Evolutionary conservation across 2,329 filamentous ascomycete species (phyloP).

Genomic region (Blumeria graminis): DNA sequence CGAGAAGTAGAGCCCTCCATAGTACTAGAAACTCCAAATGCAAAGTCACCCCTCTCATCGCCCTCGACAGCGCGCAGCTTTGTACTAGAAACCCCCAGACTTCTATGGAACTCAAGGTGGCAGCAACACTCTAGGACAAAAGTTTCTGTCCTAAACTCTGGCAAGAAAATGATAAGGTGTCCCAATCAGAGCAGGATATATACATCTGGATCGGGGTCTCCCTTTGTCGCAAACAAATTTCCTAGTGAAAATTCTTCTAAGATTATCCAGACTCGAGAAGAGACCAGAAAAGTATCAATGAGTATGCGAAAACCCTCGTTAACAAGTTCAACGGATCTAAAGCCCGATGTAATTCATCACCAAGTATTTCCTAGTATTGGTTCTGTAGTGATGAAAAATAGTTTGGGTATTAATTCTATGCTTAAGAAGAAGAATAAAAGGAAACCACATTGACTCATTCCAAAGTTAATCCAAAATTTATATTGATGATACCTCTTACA

Average conservation of each 20-base stretch:
- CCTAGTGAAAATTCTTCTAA: background rate
- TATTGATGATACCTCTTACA: background rate
- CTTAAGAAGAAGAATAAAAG: constrained; percentile 15
- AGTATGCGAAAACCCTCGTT: background rate
- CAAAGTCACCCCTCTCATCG: background rate
- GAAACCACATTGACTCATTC: constrained; percentile 15
- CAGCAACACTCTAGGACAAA: background rate
- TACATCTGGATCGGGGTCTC: background rate
- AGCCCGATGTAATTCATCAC: constrained; percentile 6
- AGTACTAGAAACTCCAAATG: background rate
- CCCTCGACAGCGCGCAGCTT: background rate
- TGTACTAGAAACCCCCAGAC: background rate
- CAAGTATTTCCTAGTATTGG: constrained; percentile 5
- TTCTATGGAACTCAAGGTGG: background rate
- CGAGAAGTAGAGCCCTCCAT: background rate
- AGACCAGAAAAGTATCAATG: background rate
- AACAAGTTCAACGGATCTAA: background rate
- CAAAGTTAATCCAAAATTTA: background rate
- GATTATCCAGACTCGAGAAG: background rate
- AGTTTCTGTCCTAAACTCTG: background rate
- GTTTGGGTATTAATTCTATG: constrained; percentile 11
- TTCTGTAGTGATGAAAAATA: constrained; percentile 9
- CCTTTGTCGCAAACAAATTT: background rate
- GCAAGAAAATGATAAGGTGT: background rate
- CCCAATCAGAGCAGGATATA: too few species aligned